phyloP scores from a whole-genome alignment of 2,329 filamentous ascomycete genomes.

The Calycina marina region DNA sequence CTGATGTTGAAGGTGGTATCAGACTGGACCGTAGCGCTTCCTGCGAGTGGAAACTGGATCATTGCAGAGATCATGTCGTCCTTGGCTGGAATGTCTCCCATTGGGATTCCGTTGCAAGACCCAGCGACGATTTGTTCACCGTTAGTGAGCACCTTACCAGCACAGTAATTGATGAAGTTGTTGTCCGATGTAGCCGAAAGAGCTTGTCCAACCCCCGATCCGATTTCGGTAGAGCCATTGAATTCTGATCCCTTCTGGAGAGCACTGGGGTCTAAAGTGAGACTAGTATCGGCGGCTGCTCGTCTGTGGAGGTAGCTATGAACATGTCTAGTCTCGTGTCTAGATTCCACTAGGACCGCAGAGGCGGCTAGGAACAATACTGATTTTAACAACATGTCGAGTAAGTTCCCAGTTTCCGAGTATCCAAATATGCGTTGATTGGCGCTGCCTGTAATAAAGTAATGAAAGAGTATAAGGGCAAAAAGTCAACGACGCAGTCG shows the following conservation, averaged over 20 bases:
- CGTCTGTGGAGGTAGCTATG: slow-evolving; percentile 1
- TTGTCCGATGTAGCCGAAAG: slow-evolving; percentile 13
- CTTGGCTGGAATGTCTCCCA: slow-evolving; percentile 22
- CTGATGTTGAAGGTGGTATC: slow-evolving; percentile 21
- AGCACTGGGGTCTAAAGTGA: slow-evolving; percentile 4
- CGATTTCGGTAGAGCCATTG: slow-evolving; percentile 10
- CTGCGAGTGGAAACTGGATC: slow-evolving; percentile 16
- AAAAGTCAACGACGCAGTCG: slow-evolving; percentile 6
- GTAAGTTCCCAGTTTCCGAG: background rate
- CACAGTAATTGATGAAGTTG: slow-evolving; percentile 20
- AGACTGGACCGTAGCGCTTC: slow-evolving; percentile 9
- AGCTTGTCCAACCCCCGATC: slow-evolving; percentile 9
- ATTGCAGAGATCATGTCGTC: slow-evolving; percentile 21
- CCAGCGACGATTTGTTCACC: slow-evolving; percentile 40
- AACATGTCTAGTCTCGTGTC: slow-evolving; percentile 2
- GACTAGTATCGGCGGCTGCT: background rate
- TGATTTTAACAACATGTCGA: slow-evolving; percentile 8
- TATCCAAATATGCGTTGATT: background rate
- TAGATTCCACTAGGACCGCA: slow-evolving; percentile 4
- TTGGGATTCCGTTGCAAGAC: slow-evolving; percentile 38
- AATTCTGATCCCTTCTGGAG: slow-evolving; percentile 12
- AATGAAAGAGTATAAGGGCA: slow-evolving; percentile 2
- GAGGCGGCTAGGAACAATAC: slow-evolving; percentile 8
- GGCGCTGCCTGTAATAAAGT: slow-evolving; percentile 1
- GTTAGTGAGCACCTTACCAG: slow-evolving; percentile 34